These are phyloP conservation scores for Nicotiana otophora DNA, from an alignment of 257 asterid species.

Conservation along the genomic window DNA sequence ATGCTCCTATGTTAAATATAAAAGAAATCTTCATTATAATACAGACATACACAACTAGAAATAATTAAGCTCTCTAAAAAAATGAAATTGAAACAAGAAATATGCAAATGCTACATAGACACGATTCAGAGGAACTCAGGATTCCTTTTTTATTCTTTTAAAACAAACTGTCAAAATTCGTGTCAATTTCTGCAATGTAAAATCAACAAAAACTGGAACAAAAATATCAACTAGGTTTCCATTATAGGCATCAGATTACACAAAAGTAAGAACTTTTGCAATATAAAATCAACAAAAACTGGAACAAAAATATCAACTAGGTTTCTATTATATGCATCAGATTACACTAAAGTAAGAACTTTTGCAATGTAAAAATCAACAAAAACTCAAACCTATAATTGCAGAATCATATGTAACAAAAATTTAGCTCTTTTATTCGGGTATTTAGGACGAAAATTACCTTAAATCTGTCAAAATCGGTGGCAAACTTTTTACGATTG, in stretches of 20 bases:
- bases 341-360: too few relatives aligned
- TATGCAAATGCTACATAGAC: neutral
- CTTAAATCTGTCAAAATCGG: slow-evolving; percentile 63
- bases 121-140: neutral
- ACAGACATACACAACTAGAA: neutral
- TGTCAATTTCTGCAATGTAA: too few relatives aligned
- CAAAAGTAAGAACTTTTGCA: neutral
- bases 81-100: neutral
- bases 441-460: slow-evolving; percentile 15
- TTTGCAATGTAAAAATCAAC: neutral
- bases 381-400: neutral
- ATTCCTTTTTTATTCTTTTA: neutral
- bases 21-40: neutral
- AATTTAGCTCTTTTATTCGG: neutral
- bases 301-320: too few relatives aligned
- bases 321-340: too few relatives aligned
- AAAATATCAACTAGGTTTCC: too few relatives aligned
- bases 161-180: too few relatives aligned
- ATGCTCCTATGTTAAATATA: slow-evolving; percentile 33
- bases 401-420: neutral
- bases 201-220: neutral
- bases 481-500: slow-evolving; percentile 61
- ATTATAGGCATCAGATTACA: too few relatives aligned
- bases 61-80: neutral
- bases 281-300: neutral